Evolutionary conservation across 2,329 filamentous ascomycete genomes (phyloP), one percentile per base, ranked within the genome.

Genomic region (Trichophyton benhamiae): DNA sequence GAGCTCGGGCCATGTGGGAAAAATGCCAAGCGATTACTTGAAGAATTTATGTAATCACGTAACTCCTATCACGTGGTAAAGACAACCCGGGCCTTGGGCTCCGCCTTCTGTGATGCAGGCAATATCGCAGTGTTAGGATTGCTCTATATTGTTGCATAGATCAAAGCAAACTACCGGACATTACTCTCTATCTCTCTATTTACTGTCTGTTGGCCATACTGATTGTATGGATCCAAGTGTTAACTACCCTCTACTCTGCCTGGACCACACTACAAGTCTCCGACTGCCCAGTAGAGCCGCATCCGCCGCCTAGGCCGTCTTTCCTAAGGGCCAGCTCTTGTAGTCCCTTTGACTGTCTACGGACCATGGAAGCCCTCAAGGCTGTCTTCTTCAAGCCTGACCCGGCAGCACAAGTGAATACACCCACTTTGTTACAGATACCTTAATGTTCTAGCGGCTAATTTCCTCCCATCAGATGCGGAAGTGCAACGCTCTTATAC

Each of bases 401-500:
- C 72, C 94, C 94, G 52, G 88, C 95, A 75, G 88, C 87, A 65
- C 92, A 99, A 82, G 92, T n/a, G 6, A 44, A 5, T 96, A 79
- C 67, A 80, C 30, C 58, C 27, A 59, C 6, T 36, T 67, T 38
- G 11, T 79, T 41, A 59, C 38, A 57, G 4, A 36, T 8, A 38
- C 57, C 57, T 27, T 48, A 13, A 61, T 65, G 66, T 15, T 55
- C n/a, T 9, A 5, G 22, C 36, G 15, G 33, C 48, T 60, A 25
- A n/a, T 15, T 7, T 30, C 17, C 25, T 22, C 17, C 8, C 33
- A 15, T 22, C 69, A 99, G 92, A 87, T 94, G 77, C 87, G 91
- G 65, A 97, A 96, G 86, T 97, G 92, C 77, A 96, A 96, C 75
- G 80, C 84, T 64, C 83, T 97, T 64, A 87, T 99, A 69, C 89